A percentile compares a stretch with the other conserved stretches of the same genome.
Conservation (phyloP, 495 filamentous ascomycete genomes). For the Cercophora newfieldiana region DNA sequence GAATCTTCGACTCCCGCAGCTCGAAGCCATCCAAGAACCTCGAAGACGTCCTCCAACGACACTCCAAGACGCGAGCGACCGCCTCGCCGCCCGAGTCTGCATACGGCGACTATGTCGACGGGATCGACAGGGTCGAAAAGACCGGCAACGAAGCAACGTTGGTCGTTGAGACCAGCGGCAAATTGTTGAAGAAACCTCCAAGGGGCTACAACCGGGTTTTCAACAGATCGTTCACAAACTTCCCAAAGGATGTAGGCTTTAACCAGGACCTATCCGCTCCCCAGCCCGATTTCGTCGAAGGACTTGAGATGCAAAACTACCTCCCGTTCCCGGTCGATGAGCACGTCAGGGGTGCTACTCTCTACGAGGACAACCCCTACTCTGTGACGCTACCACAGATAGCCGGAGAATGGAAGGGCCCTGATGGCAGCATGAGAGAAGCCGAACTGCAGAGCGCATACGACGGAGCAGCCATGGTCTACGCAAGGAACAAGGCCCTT, state of each 20-base stretch:
- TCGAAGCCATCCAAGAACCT: slow-evolving; percentile 30
- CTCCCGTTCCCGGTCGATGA: too few relatives aligned
- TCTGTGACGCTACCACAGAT: background rate
- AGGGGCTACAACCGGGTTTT: slow-evolving; percentile 14
- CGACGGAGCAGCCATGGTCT: too few relatives aligned
- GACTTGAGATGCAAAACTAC: background rate
- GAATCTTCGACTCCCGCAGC: slow-evolving; percentile 24
- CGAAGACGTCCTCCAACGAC: slow-evolving; percentile 25
- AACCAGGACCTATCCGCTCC: slow-evolving; percentile 27
- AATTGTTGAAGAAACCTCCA: slow-evolving; percentile 23
- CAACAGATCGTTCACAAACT: slow-evolving; percentile 9
- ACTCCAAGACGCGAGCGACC: slow-evolving; percentile 22
- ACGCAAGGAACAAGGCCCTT: too few relatives aligned
- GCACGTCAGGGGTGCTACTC: background rate
- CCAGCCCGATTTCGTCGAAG: slow-evolving; percentile 29
- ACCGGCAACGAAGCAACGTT: too few relatives aligned
- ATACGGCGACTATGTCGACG: slow-evolving; percentile 23
- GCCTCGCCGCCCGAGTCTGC: slow-evolving; percentile 27
- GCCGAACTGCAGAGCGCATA: too few relatives aligned
- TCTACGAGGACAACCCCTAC: slow-evolving; percentile 1
- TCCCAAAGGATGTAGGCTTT: slow-evolving; percentile 24
- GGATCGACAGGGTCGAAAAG: too few relatives aligned
- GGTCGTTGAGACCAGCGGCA: slow-evolving; percentile 1
- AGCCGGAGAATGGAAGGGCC: slow-evolving; percentile 7
- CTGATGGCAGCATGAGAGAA: too few relatives aligned